phyloP scores from a whole-genome alignment of 306 rosid species.

The Acacia acuminata region DNA sequence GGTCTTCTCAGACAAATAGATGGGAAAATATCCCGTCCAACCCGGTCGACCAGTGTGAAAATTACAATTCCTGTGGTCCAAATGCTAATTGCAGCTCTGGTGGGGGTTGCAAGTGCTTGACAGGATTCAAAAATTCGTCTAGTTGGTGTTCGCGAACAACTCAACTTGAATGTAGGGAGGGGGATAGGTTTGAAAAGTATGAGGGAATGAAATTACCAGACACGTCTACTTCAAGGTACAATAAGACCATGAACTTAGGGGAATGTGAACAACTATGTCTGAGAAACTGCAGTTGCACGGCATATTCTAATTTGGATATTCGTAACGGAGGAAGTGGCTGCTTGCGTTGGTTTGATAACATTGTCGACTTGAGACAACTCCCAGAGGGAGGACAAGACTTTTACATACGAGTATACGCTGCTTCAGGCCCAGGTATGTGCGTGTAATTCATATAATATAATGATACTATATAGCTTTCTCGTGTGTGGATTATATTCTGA shows the following conservation, averaged over 20 bases:
- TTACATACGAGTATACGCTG: not conserved
- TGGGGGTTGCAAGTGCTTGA: not conserved
- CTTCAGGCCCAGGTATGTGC: not conserved
- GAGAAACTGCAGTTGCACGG: conserved; percentile 27
- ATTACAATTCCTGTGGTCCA: conserved; percentile 18
- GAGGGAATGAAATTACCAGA: conserved; percentile 24
- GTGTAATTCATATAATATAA: conserved; percentile 1
- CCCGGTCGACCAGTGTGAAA: conserved; percentile 12
- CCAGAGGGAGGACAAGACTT: conserved; percentile 26
- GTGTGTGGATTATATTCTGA: not conserved
- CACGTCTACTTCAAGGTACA: conserved; percentile 28
- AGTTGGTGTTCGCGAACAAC: conserved; percentile 15
- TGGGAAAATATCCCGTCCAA: not conserved
- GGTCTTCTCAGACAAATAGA: not conserved
- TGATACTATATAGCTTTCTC: not conserved
- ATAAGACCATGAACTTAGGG: not conserved
- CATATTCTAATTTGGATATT: conserved; percentile 19
- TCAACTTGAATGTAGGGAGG: conserved; percentile 2
- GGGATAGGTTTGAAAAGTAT: conserved; percentile 25
- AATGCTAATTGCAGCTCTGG: not conserved
- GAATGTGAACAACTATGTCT: conserved; percentile 25
- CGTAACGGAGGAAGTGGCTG: conserved; percentile 31
- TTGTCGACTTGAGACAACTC: conserved; percentile 26
- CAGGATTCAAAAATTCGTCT: not conserved
- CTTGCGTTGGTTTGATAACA: conserved; percentile 28